Base-by-base conservation (phyloP, 805 yeast genomes). In the Myxozyma monticola region DNA sequence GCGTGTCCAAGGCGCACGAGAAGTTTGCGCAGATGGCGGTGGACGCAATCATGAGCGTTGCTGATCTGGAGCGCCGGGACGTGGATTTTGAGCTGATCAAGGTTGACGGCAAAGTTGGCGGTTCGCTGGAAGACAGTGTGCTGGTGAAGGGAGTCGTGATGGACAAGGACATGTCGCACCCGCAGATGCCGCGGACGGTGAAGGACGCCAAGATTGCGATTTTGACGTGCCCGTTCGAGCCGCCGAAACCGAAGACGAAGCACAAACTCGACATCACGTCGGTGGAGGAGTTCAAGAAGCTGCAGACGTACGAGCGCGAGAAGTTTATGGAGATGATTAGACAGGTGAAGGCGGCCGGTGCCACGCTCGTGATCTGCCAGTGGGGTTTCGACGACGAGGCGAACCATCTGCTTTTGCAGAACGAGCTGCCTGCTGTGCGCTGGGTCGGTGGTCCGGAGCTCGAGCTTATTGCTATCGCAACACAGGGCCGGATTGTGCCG, bases 361-460 rank as follows among this genome's bases (percentile, higher is more conserved):
- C 99, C 25, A 91, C 90, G 68, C 80, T 91, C 48, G 99, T 91
- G 45, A 91, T 95, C 34, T 93, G 99, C 73, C 99, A 91, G 74
- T 91, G 99, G 99, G 99, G 99, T 15, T 93, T 91, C 64, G 99
- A 91, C 69, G 99, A 91, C 69, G 99, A 91, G 74, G 98, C 98
- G 36, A 91, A 91, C 71, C 96, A 93, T 70, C 72, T 93, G 66
- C 76, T 93, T 53, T 75, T 90, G 61, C 85, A 91, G 62, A 88
- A 91, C 70, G 79, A 87, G 37, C 77, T 93, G 57, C 96, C 96
- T 33, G 98, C 98, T 21, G 93, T 93, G 35, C 83, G 99, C 74
- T 93, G 99, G 99, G 96, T 93, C 45, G 99, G 98, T 54, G 99
- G 98, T 37, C 88, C 95, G 45, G 99, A 91, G 37, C 49, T 40